phyloP scores from a whole-genome alignment of 2,329 filamentous ascomycete genomes.

The Parastagonospora nodorum region DNA sequence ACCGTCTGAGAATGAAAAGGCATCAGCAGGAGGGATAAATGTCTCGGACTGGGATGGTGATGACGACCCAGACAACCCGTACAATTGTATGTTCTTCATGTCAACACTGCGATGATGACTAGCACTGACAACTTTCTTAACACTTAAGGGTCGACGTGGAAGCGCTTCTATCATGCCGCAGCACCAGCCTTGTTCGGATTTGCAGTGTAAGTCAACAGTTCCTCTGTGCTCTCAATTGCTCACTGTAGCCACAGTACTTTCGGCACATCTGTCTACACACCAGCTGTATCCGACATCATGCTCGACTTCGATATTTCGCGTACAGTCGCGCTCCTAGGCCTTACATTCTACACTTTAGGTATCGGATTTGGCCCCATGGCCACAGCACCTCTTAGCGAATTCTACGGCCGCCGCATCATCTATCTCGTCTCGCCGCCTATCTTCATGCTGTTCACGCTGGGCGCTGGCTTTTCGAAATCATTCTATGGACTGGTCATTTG shows the following conservation, averaged over 20 bases:
- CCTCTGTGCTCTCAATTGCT: neutral
- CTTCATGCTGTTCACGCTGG: constrained; percentile 62
- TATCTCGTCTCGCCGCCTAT: constrained; percentile 56
- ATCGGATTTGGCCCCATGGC: constrained; percentile 65
- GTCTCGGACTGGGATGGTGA: constrained; percentile 39
- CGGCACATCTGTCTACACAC: constrained; percentile 60
- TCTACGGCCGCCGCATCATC: constrained; percentile 59
- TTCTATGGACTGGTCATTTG: constrained; percentile 60
- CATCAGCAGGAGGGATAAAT: neutral
- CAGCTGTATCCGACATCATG: constrained; percentile 55
- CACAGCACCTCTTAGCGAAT: constrained; percentile 65
- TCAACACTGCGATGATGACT: no score
- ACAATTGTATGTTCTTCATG: constrained; percentile 35
- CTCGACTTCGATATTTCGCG: constrained; percentile 59
- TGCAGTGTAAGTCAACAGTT: constrained; percentile 35
- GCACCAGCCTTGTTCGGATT: constrained; percentile 45
- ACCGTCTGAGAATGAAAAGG: neutral
- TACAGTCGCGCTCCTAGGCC: constrained; percentile 62
- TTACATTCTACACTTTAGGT: constrained; percentile 66
- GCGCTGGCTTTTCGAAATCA: constrained; percentile 57
- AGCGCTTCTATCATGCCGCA: constrained; percentile 39
- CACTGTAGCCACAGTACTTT: constrained; percentile 51
- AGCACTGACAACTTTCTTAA: neutral
- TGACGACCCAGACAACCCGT: constrained; percentile 45
- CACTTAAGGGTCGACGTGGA: constrained; percentile 21